These are phyloP conservation scores for Adansonia madagascariensis DNA, from an alignment of 441 rosid genomes.

Conservation along the genomic window DNA sequence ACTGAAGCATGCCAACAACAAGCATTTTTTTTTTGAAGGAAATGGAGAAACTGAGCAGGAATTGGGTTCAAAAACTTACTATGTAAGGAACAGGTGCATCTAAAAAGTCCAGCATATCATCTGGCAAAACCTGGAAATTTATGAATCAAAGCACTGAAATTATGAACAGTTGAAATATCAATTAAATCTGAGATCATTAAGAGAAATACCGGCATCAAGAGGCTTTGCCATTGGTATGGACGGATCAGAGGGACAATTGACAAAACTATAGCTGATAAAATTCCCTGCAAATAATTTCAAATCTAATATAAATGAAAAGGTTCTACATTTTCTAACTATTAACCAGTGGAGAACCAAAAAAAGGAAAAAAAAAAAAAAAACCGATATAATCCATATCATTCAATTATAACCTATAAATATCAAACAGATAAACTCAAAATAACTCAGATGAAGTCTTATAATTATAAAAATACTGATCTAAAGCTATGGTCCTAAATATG, in stretches of 20 bases:
- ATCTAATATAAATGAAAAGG: slow-evolving; percentile 14
- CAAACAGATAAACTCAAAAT: background rate
- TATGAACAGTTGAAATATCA: slow-evolving; percentile 13
- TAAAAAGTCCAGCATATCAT: slow-evolving; percentile 77
- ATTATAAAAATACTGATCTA: background rate
- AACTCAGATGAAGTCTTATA: background rate
- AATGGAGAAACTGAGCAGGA: background rate
- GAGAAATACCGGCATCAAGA: slow-evolving; percentile 81
- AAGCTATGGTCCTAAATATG: background rate
- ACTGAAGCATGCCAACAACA: background rate
- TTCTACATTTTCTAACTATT: background rate
- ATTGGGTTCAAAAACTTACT: slow-evolving; percentile 47
- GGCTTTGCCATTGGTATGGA: slow-evolving; percentile 97
- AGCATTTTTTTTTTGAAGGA: background rate
- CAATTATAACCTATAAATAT: background rate
- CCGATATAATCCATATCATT: slow-evolving; percentile 14
- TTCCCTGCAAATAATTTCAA: slow-evolving; percentile 56
- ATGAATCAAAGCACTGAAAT: slow-evolving; percentile 28
- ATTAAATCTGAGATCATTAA: slow-evolving; percentile 12
- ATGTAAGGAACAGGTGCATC: slow-evolving; percentile 82
- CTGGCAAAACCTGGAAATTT: slow-evolving; percentile 65
- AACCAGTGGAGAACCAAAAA: background rate
- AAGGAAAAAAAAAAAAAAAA: background rate
- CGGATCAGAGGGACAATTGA: slow-evolving; percentile 84
- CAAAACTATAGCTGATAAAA: slow-evolving; percentile 81